Evolutionary conservation across 352 stramenopile genomes (phyloP).

Genomic region (Phytophthora macrochlamydospora): DNA sequence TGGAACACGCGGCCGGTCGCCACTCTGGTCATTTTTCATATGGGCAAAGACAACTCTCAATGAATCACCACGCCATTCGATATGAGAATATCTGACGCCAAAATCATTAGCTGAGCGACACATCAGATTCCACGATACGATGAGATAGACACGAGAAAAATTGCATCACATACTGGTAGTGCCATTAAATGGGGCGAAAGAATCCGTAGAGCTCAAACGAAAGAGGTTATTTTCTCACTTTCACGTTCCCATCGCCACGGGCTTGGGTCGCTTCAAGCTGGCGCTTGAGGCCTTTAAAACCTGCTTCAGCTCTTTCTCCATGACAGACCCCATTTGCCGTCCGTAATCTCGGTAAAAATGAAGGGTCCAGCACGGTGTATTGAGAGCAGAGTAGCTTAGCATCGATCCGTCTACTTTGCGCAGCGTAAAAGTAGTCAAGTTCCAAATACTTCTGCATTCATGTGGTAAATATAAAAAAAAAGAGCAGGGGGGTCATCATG

Average conservation of each 20-base stretch:
- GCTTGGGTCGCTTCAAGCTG: constrained; percentile 2
- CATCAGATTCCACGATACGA: constrained; percentile 20
- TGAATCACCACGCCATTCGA: constrained; percentile 10
- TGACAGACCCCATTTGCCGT: neutral
- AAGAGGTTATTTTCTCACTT: constrained; percentile 4
- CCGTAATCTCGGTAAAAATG: constrained; percentile 3
- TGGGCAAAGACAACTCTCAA: constrained; percentile 14
- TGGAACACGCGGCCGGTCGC: constrained; percentile 13
- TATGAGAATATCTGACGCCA: constrained; percentile 3
- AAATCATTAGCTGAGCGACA: constrained; percentile 12
- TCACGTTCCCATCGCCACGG: neutral
- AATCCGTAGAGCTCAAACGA: constrained; percentile 8
- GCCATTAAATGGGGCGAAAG: constrained; percentile 5
- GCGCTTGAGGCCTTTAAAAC: constrained; percentile 5
- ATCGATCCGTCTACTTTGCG: constrained; percentile 10
- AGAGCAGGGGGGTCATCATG: constrained; percentile 4
- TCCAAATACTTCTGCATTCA: constrained; percentile 12
- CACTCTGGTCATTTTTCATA: constrained; percentile 15
- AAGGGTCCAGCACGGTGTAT: constrained; percentile 10
- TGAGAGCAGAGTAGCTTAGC: constrained; percentile 22
- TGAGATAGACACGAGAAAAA: constrained; percentile 7
- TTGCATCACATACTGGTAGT: constrained; percentile 6
- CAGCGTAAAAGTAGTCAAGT: constrained; percentile 25
- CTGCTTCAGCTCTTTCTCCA: constrained; percentile 7
- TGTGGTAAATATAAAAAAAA: constrained; percentile 14